phyloP scores from a whole-genome alignment of 768 basidiomycete species.

The Tylopilus felleus region DNA sequence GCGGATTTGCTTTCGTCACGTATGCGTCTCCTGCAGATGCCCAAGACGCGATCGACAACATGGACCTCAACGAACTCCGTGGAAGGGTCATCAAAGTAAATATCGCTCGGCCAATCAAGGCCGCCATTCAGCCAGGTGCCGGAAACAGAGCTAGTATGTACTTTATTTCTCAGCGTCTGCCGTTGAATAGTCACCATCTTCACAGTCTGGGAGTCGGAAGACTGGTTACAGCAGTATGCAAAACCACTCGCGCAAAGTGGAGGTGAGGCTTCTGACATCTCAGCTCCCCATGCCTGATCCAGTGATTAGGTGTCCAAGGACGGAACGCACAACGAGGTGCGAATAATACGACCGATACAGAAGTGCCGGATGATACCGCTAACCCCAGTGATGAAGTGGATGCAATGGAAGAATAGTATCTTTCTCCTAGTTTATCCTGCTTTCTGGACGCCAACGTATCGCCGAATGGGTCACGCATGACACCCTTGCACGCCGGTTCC shows the following conservation, averaged over 20 bases:
- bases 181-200: neutral
- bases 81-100: constrained; percentile 80
- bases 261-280: constrained; percentile 41
- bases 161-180: constrained; percentile 1
- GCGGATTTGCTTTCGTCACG: constrained; percentile 93
- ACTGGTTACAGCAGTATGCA: constrained; percentile 82
- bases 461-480: neutral
- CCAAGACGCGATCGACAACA: constrained; percentile 97
- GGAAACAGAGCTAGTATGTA: constrained; percentile 75
- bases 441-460: neutral
- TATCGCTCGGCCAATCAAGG: constrained; percentile 79
- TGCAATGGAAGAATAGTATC: constrained; percentile 65
- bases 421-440: neutral
- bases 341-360: constrained; percentile 19
- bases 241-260: constrained; percentile 75
- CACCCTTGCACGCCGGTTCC: neutral
- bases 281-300: constrained; percentile 1
- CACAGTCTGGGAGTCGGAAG: constrained; percentile 93
- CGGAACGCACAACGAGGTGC: constrained; percentile 35
- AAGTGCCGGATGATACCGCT: constrained; percentile 28
- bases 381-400: constrained; percentile 39
- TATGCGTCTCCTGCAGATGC: constrained; percentile 79
- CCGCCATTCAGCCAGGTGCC: constrained; percentile 53
- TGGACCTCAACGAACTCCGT: constrained; percentile 88
- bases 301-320: constrained; percentile 49